These are phyloP conservation scores for Coccomyxa subellipsoidea DNA, from an alignment of 163 green algal species.

Conservation along the genomic window DNA sequence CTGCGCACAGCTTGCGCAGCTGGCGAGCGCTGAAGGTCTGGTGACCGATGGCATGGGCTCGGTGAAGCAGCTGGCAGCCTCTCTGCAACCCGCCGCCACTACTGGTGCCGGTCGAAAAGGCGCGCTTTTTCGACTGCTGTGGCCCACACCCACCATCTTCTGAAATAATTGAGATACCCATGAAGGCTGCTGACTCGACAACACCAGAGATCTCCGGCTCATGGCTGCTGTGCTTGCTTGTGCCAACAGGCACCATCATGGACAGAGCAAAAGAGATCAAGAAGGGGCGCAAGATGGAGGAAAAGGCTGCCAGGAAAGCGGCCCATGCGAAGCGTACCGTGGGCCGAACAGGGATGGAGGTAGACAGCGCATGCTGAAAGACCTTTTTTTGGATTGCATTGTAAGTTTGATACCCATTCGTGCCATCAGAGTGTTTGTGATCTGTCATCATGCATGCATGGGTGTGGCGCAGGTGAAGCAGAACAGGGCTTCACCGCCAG, in stretches of 20 bases:
- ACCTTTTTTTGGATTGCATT: too few relatives aligned
- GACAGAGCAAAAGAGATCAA: conserved; percentile 1
- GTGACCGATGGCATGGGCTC: not conserved
- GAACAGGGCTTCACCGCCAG: not conserved
- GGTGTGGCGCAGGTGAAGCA: not conserved
- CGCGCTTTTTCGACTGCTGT: too few relatives aligned
- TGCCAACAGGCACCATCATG: not conserved
- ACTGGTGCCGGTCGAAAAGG: not conserved
- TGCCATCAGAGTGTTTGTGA: too few relatives aligned
- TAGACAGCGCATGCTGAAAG: too few relatives aligned
- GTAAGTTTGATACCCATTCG: too few relatives aligned
- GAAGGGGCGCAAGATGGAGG: not conserved
- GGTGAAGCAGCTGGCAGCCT: not conserved
- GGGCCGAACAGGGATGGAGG: not conserved
- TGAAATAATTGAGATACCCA: too few relatives aligned
- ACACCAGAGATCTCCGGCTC: too few relatives aligned
- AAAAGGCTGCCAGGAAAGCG: not conserved
- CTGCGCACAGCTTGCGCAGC: not conserved
- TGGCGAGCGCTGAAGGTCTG: not conserved
- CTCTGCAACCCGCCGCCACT: not conserved
- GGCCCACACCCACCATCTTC: too few relatives aligned
- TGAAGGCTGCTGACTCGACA: too few relatives aligned
- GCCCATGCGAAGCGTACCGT: not conserved
- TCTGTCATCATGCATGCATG: not conserved
- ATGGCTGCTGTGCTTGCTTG: not conserved